Evolutionary conservation across 495 filamentous ascomycete species (phyloP).

Genomic region (Haplographium delicatum): DNA sequence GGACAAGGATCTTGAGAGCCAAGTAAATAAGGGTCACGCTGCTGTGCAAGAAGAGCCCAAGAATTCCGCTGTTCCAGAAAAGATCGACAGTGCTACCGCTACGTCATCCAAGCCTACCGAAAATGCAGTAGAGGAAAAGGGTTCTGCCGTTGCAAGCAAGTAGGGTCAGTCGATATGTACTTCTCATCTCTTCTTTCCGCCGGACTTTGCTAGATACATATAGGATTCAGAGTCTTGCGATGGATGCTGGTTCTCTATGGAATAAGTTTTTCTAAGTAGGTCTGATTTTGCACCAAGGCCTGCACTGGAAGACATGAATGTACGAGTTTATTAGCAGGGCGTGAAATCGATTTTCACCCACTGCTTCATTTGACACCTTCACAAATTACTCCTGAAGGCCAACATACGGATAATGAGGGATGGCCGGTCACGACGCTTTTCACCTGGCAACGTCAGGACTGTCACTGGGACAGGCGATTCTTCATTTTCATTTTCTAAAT

Average conservation of each 20-base stretch:
- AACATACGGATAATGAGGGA: conserved; percentile 1
- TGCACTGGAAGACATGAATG: conserved; percentile 7
- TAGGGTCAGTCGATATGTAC: neutral
- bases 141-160: neutral
- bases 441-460: conserved; percentile 1
- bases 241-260: neutral
- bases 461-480: conserved; percentile 12
- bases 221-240: neutral
- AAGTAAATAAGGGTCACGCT: conserved; percentile 39
- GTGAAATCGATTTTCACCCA: conserved; percentile 2
- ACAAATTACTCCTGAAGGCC: too few species aligned
- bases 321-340: conserved; percentile 9
- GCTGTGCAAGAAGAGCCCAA: conserved; percentile 1
- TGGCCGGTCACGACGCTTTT: neutral
- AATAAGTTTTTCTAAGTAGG: conserved; percentile 6
- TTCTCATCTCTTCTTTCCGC: neutral
- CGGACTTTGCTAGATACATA: neutral
- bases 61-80: conserved; percentile 6
- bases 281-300: conserved; percentile 9
- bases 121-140: conserved; percentile 3
- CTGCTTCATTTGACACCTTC: conserved; percentile 1
- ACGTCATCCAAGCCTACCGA: conserved; percentile 8
- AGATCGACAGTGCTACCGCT: conserved; percentile 5
- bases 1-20: conserved; percentile 64
- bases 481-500: conserved; percentile 18